phyloP scores from a whole-genome alignment of 345 rosid species.

The Isatis tinctoria region DNA sequence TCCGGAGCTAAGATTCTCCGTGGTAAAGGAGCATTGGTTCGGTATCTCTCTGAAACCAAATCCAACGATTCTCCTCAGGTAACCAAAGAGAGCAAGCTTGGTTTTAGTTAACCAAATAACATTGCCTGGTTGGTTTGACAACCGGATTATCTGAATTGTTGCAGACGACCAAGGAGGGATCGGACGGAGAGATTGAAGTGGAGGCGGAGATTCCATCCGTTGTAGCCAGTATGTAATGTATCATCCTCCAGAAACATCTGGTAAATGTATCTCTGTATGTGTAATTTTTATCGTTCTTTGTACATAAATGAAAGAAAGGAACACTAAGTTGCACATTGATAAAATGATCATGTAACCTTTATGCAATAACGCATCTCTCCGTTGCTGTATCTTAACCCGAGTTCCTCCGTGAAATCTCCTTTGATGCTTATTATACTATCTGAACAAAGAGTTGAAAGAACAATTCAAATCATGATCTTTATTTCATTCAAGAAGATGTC shows the following conservation, averaged over 20 bases:
- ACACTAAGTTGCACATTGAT: slow-evolving; percentile 25
- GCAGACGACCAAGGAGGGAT: slow-evolving; percentile 50
- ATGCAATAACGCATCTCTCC: background rate
- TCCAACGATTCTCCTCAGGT: slow-evolving; percentile 37
- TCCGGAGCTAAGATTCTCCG: slow-evolving; percentile 79
- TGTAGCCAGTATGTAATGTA: slow-evolving; percentile 78
- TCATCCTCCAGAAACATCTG: slow-evolving; percentile 2
- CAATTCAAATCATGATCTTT: slow-evolving; percentile 1
- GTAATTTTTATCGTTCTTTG: slow-evolving; percentile 33
- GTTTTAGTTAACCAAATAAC: background rate
- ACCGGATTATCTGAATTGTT: background rate
- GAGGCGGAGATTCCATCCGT: slow-evolving; percentile 74
- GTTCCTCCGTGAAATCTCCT: no score
- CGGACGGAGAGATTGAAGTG: slow-evolving; percentile 63
- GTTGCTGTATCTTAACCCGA: background rate
- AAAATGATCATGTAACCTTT: slow-evolving; percentile 21
- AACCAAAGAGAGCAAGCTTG: background rate
- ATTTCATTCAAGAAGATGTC: slow-evolving; percentile 7
- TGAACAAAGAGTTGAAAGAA: no score
- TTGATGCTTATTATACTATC: no score
- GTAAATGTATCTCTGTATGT: slow-evolving; percentile 36
- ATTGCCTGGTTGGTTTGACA: background rate
- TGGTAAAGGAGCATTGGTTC: slow-evolving; percentile 72
- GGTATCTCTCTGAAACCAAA: slow-evolving; percentile 52
- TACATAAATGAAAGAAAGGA: slow-evolving; percentile 44